Percentiles rank a stretch among this genome's conserved stretches.
Conservation (phyloP, 2,329 filamentous ascomycete genomes). For the Truncatella angustata region DNA sequence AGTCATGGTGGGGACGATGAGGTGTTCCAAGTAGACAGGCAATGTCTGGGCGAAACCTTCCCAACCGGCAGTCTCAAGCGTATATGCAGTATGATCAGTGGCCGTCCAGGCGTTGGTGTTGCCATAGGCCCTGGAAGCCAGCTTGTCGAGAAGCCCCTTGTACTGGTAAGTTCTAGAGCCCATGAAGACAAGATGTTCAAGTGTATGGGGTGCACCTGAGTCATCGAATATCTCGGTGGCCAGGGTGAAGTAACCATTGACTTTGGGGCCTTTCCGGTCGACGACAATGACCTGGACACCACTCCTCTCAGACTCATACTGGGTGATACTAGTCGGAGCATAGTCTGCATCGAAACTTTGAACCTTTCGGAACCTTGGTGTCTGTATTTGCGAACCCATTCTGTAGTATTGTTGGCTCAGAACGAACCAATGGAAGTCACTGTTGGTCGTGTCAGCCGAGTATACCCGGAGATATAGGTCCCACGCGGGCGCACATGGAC, state of each 20-base stretch:
- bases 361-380: constrained; percentile 70
- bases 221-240: constrained; percentile 98
- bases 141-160: constrained; percentile 91
- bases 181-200: constrained; percentile 84
- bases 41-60: constrained; percentile 93
- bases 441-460: background rate
- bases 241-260: constrained; percentile 90
- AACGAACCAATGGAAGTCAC: background rate
- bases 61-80: constrained; percentile 92
- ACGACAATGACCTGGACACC: constrained; percentile 94
- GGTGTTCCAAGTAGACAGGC: constrained; percentile 92
- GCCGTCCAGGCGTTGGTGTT: constrained; percentile 97
- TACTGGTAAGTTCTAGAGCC: constrained; percentile 92
- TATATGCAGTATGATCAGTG: constrained; percentile 95
- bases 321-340: constrained; percentile 81
- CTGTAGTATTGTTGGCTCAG: constrained; percentile 22
- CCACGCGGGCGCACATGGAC: no score
- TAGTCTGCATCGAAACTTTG: constrained; percentile 89
- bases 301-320: constrained; percentile 93
- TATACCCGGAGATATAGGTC: background rate
- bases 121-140: constrained; percentile 90
- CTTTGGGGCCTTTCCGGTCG: constrained; percentile 89
- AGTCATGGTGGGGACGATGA: constrained; percentile 86
- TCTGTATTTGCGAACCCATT: constrained; percentile 54
- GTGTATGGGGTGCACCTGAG: constrained; percentile 84